These are phyloP conservation scores for Coffea eugenioides DNA, from an alignment of 257 asterid genomes.

Conservation along the genomic window DNA sequence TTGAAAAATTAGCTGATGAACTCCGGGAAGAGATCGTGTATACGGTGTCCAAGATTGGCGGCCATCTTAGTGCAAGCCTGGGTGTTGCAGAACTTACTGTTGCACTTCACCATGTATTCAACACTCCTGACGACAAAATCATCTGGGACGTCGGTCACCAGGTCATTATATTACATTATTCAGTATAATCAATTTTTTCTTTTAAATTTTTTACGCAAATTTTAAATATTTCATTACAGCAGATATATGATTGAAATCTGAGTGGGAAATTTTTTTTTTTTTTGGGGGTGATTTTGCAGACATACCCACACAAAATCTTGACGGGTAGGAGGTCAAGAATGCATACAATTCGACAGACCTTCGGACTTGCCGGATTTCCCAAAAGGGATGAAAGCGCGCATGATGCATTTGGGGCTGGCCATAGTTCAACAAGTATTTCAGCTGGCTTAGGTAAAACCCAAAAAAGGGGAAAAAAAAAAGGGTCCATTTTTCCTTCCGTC, in stretches of 20 bases:
- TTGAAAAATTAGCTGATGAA: constrained; percentile 48
- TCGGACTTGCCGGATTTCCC: constrained; percentile 67
- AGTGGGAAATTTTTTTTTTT: not conserved
- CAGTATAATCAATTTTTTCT: not conserved
- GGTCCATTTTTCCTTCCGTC: not conserved
- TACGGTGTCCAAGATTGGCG: constrained; percentile 62
- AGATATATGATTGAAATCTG: not conserved
- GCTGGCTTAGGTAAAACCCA: constrained; percentile 53
- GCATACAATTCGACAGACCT: constrained; percentile 61
- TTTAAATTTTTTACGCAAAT: not conserved
- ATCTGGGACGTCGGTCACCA: constrained; percentile 89
- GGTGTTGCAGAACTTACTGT: constrained; percentile 72
- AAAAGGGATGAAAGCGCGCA: constrained; percentile 64
- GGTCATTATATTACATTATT: constrained; percentile 23
- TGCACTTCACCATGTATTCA: constrained; percentile 72
- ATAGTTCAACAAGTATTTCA: constrained; percentile 71
- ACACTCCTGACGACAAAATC: constrained; percentile 62
- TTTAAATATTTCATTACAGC: too few species aligned
- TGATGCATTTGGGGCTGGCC: constrained; percentile 82
- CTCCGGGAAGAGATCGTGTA: constrained; percentile 62
- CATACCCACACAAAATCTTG: constrained; percentile 67
- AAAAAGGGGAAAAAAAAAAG: too few species aligned
- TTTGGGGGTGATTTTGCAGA: constrained; percentile 21
- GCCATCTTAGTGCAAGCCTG: constrained; percentile 62
- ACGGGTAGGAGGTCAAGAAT: constrained; percentile 69